phyloP scores from a whole-genome alignment of 164 flowering plant genomes.

The Magnolia kwangsiensis region DNA sequence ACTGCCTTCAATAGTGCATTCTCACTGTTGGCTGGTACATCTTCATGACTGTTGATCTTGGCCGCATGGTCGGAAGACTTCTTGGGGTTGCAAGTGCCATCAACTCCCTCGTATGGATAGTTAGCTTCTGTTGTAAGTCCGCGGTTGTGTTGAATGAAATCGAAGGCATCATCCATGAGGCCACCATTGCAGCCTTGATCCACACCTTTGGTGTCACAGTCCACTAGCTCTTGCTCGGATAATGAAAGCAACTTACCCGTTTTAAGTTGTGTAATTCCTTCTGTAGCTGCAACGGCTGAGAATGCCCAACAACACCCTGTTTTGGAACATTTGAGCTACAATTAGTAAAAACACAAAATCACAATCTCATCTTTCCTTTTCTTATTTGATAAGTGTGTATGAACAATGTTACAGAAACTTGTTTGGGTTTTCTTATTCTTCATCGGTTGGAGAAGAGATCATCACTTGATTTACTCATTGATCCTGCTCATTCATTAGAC shows the following conservation, averaged over 20 bases:
- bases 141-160: slow-evolving; percentile 14
- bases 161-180: slow-evolving; percentile 24
- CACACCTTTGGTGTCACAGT: slow-evolving; percentile 18
- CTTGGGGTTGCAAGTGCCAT: slow-evolving; percentile 16
- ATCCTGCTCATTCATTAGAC: not conserved
- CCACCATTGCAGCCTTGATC: slow-evolving; percentile 29
- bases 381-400: not conserved
- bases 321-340: not conserved
- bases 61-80: slow-evolving; percentile 9
- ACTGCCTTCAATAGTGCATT: slow-evolving; percentile 20
- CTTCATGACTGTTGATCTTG: slow-evolving; percentile 19
- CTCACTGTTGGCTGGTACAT: slow-evolving; percentile 25
- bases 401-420: not conserved
- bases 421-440: not conserved
- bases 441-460: too few species aligned
- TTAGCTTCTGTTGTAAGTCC: slow-evolving; percentile 26
- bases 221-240: slow-evolving; percentile 28
- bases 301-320: slow-evolving; percentile 31
- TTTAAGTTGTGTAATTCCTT: slow-evolving; percentile 22
- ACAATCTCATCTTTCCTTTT: not conserved
- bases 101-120: slow-evolving; percentile 18
- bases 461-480: not conserved
- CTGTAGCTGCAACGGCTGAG: slow-evolving; percentile 29
- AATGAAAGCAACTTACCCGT: slow-evolving; percentile 19
- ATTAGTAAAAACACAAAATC: not conserved